Base-by-base conservation (phyloP, 164 flowering plant species). In the Macadamia tetraphylla region DNA sequence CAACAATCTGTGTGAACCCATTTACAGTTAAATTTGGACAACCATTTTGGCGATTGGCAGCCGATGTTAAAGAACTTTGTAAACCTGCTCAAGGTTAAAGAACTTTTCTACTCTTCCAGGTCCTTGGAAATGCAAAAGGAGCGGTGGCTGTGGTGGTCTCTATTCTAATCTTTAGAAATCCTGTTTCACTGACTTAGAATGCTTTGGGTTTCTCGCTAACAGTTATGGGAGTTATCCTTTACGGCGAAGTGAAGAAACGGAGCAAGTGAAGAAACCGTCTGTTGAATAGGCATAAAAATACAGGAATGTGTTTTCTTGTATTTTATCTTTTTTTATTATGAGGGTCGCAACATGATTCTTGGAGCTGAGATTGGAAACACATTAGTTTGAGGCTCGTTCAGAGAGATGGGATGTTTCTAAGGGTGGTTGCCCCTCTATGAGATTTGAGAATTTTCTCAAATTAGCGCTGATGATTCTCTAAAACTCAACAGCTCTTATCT, bases 131-230 rank as follows among this genome's bases (percentile, higher is more conserved):
- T 55, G 72, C 72, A 13, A 69, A 69, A 70, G 92, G 92, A 3
- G 92, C 89, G 13, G 89, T 87, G 17, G 89, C 92, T 44, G 89
- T 87, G 67, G 92, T 87, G 15, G 75, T 87, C 65, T 87, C 92
- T 23, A 86, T 87, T 60, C 70, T 87, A 64, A 87, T 87, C 11
- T 87, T 86, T 60, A 84, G 76, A 69, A 87, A 86, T 71, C 92
- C 92, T 0, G 89, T 87, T 6, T 86, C 92, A 32, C 83, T 84
- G 12, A 87, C 89, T 6, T 6, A 89, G 92, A 58, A 86, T 87
- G 89, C 79, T 86, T 10, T n/a, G n/a, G 92, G 92, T 35, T 87
- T 86, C 65, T 3, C 78, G 0, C 82, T 87, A 42, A 87, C 92
- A 0, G 23, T 23, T 23, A 23, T 23, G 23, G 23, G 23, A 23